Evolutionary conservation across 176 grass and related monocot genomes (phyloP).

Genomic region (Eragrostis nindensis): DNA sequence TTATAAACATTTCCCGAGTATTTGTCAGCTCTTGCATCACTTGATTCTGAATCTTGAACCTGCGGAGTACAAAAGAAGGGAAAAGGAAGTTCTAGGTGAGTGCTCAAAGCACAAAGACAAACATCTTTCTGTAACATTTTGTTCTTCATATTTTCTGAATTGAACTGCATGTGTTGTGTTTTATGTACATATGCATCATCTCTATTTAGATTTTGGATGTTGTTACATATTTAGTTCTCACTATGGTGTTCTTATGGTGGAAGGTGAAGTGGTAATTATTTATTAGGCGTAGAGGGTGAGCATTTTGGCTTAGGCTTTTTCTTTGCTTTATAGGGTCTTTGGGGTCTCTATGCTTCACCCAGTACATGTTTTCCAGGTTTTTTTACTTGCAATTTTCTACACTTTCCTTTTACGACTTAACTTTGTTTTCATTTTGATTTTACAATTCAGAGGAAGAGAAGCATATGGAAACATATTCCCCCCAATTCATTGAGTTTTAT

Average conservation of each 20-base stretch:
- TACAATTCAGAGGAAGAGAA: conserved; percentile 73
- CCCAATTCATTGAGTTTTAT: conserved; percentile 64
- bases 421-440: conserved; percentile 30
- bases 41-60: conserved; percentile 89
- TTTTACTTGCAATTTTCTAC: neutral
- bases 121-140: neutral
- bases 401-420: conserved; percentile 35
- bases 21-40: conserved; percentile 82
- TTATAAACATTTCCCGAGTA: conserved; percentile 82
- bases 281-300: neutral
- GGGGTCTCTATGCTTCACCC: neutral
- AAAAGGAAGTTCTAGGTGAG: conserved; percentile 79
- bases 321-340: neutral
- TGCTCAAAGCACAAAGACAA: conserved; percentile 11
- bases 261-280: neutral
- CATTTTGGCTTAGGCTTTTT: conserved; percentile 9
- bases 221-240: conserved; percentile 1
- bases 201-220: neutral
- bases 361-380: conserved; percentile 14
- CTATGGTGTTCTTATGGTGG: neutral
- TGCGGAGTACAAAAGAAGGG: conserved; percentile 72
- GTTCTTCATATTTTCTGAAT: conserved; percentile 11
- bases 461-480: conserved; percentile 48
- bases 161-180: neutral
- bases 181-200: neutral